Conservation (phyloP, 2,329 filamentous ascomycete species). For the Sarocladiaceae sp. region DNA sequence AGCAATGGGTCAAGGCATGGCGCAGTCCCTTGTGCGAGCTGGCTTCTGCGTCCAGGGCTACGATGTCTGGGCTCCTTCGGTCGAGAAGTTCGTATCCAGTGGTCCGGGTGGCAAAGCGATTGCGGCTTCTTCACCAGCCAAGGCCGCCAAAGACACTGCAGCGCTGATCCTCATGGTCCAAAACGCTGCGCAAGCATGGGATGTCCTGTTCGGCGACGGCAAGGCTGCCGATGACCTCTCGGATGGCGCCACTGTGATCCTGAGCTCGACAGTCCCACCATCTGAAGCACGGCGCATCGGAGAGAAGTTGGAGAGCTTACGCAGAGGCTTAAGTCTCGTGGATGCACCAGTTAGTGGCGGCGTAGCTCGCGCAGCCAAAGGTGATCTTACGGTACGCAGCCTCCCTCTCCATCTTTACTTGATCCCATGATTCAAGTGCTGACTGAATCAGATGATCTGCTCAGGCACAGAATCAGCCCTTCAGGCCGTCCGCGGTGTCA, state of each 20-base stretch:
- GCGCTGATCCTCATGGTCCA: slow-evolving; percentile 30
- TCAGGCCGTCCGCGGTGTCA: slow-evolving; percentile 16
- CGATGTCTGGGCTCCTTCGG: slow-evolving; percentile 23
- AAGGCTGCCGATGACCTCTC: slow-evolving; percentile 21
- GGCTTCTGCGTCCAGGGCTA: slow-evolving; percentile 27
- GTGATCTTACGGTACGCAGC: slow-evolving; percentile 25
- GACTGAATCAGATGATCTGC: slow-evolving; percentile 23
- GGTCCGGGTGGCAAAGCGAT: slow-evolving; percentile 13
- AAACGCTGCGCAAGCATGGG: slow-evolving; percentile 25
- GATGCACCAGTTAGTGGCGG: slow-evolving; percentile 33
- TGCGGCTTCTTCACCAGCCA: slow-evolving; percentile 19
- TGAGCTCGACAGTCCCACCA: slow-evolving; percentile 31
- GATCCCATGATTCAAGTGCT: background rate
- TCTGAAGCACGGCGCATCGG: slow-evolving; percentile 19
- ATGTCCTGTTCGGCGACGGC: slow-evolving; percentile 24
- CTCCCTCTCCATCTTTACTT: background rate
- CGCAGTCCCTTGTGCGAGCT: slow-evolving; percentile 24
- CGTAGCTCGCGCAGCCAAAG: slow-evolving; percentile 27
- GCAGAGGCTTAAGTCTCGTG: slow-evolving; percentile 22
- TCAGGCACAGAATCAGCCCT: slow-evolving; percentile 21
- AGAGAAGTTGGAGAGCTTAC: slow-evolving; percentile 15
- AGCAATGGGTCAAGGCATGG: slow-evolving; percentile 33
- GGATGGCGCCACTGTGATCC: slow-evolving; percentile 23
- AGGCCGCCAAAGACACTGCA: slow-evolving; percentile 22
- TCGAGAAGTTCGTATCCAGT: slow-evolving; percentile 23